These are phyloP conservation scores for Gossypium aridum DNA, from an alignment of 441 rosid species.

Conservation along the genomic window DNA sequence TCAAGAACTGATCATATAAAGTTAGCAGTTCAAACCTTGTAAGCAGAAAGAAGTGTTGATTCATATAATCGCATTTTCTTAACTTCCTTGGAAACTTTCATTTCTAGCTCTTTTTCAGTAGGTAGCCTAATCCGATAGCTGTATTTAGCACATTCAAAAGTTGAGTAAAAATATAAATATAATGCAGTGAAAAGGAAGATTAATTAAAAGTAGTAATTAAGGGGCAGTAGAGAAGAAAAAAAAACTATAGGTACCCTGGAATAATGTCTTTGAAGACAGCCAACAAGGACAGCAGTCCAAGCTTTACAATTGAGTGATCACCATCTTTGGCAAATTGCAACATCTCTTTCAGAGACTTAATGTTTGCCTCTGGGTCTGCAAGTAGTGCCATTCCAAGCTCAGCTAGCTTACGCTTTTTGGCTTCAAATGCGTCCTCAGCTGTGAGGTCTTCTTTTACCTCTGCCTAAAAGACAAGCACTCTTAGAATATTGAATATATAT, in stretches of 20 bases:
- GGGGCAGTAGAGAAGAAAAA: slow-evolving; percentile 9
- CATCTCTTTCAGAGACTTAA: slow-evolving; percentile 73
- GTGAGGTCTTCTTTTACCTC: slow-evolving; percentile 84
- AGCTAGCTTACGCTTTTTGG: slow-evolving; percentile 62
- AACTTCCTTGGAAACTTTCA: slow-evolving; percentile 93
- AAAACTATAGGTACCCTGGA: slow-evolving; percentile 57
- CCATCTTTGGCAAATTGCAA: slow-evolving; percentile 53
- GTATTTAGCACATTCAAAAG: slow-evolving; percentile 19
- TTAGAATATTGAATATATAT: slow-evolving; percentile 2
- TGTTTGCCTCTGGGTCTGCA: slow-evolving; percentile 73
- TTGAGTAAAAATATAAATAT: not conserved
- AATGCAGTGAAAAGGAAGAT: not conserved
- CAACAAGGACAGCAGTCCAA: slow-evolving; percentile 68
- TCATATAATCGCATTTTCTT: slow-evolving; percentile 84
- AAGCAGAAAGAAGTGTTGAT: slow-evolving; percentile 65
- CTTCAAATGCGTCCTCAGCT: slow-evolving; percentile 70
- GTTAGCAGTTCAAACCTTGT: slow-evolving; percentile 54
- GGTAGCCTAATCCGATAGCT: slow-evolving; percentile 97
- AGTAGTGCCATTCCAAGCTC: slow-evolving; percentile 72
- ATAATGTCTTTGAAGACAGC: slow-evolving; percentile 91
- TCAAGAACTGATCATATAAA: not conserved
- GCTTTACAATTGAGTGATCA: slow-evolving; percentile 56
- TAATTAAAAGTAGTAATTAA: not conserved
- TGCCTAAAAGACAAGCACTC: slow-evolving; percentile 39
- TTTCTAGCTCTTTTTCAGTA: slow-evolving; percentile 92